Evolutionary conservation across 179 eudicot genomes (phyloP).

Genomic region (Carnegiea gigantea): DNA sequence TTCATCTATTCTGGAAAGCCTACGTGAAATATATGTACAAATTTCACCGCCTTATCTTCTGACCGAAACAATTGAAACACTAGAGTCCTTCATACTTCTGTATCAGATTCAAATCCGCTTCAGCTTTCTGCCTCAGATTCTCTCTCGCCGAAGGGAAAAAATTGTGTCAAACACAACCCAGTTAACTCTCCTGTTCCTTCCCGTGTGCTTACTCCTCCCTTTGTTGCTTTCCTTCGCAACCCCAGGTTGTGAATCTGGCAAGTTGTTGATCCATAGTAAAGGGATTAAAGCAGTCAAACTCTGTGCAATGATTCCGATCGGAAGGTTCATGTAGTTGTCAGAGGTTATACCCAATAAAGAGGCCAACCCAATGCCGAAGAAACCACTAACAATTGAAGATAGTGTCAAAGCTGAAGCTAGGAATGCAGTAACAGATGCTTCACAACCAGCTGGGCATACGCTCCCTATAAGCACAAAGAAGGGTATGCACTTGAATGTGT

Average conservation of each 20-base stretch:
- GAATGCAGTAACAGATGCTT: slow-evolving; percentile 89
- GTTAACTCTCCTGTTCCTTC: slow-evolving; percentile 52
- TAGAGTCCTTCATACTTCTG: slow-evolving; percentile 22
- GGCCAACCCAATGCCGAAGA: slow-evolving; percentile 77
- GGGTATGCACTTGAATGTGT: slow-evolving; percentile 73
- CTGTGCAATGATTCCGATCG: slow-evolving; percentile 66
- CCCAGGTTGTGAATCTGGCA: slow-evolving; percentile 39
- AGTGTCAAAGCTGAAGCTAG: slow-evolving; percentile 78
- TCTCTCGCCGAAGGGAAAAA: slow-evolving; percentile 46
- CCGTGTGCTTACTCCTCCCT: slow-evolving; percentile 45
- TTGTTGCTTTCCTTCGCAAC: slow-evolving; percentile 44
- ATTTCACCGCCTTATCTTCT: too few relatives aligned
- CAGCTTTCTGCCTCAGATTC: slow-evolving; percentile 34
- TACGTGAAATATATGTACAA: too few relatives aligned
- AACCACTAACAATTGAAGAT: slow-evolving; percentile 70
- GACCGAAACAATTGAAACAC: not conserved
- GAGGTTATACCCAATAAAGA: slow-evolving; percentile 63
- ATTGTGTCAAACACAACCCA: slow-evolving; percentile 40
- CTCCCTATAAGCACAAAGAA: slow-evolving; percentile 80
- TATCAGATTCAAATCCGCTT: not conserved
- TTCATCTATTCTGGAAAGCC: too few relatives aligned
- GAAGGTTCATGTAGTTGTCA: slow-evolving; percentile 57
- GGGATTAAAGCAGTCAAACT: slow-evolving; percentile 70
- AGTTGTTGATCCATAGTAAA: slow-evolving; percentile 51
- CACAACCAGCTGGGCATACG: slow-evolving; percentile 82